These are phyloP conservation scores for Leccinellum albellum DNA, from an alignment of 768 basidiomycete genomes.

Conservation along the genomic window DNA sequence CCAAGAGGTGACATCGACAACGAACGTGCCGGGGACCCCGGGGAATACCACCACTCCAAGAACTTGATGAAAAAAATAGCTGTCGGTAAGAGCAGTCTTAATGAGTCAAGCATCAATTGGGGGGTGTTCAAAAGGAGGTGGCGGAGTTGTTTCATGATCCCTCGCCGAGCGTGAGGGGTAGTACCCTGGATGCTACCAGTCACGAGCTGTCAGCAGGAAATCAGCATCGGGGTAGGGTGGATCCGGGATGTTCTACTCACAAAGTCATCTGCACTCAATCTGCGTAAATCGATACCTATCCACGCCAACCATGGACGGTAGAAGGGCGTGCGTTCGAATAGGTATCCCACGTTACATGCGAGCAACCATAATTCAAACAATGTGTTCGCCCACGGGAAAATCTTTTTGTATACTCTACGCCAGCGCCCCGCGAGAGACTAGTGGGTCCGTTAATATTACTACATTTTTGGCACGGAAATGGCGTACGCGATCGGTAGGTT, in stretches of 20 bases:
- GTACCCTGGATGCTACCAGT: conserved; percentile 13
- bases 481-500: conserved; percentile 52
- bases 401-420: conserved; percentile 59
- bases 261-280: conserved; percentile 75
- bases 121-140: conserved; percentile 52
- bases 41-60: conserved; percentile 99
- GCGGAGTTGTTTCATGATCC: conserved; percentile 42
- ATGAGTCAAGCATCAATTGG: conserved; percentile 66
- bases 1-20: conserved; percentile 59
- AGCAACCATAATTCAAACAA: conserved; percentile 80
- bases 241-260: conserved; percentile 40
- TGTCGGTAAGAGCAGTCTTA: conserved; percentile 76
- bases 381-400: conserved; percentile 82
- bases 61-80: conserved; percentile 96
- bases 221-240: conserved; percentile 1
- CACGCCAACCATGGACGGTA: conserved; percentile 91
- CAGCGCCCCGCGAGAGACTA: conserved; percentile 53
- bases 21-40: conserved; percentile 79
- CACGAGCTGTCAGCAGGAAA: conserved; percentile 12
- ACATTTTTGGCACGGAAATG: not conserved
- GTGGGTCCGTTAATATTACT: conserved; percentile 2
- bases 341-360: conserved; percentile 80
- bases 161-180: conserved; percentile 27
- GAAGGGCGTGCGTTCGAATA: conserved; percentile 81
- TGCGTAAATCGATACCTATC: conserved; percentile 79